phyloP scores from a whole-genome alignment of 2,329 filamentous ascomycete species.

The Xylariaceae sp. region DNA sequence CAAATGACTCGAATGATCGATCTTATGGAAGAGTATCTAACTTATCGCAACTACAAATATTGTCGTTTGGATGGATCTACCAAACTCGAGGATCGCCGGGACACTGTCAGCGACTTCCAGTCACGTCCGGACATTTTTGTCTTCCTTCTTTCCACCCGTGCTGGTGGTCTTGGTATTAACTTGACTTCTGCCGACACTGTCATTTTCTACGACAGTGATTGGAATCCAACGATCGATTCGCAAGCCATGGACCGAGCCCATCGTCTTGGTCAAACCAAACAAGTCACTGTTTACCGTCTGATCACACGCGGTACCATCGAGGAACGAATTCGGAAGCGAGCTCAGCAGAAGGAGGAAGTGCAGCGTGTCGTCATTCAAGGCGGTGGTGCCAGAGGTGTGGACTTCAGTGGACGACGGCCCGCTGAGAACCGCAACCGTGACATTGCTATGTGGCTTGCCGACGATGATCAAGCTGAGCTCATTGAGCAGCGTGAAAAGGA shows the following conservation, averaged over 20 bases:
- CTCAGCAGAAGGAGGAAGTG: conserved; percentile 96
- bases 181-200: conserved; percentile 94
- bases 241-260: conserved; percentile 99
- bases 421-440: conserved; percentile 94
- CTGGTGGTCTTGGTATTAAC: conserved; percentile 97
- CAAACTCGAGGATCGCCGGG: conserved; percentile 92
- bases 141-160: conserved; percentile 91
- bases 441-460: conserved; percentile 97
- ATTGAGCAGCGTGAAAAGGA: conserved; percentile 93
- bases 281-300: conserved; percentile 95
- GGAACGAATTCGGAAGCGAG: conserved; percentile 94
- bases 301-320: conserved; percentile 97
- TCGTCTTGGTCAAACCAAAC: conserved; percentile 90
- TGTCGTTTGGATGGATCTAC: conserved; percentile 94
- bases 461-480: conserved; percentile 91
- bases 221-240: conserved; percentile 98
- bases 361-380: conserved; percentile 95
- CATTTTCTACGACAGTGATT: conserved; percentile 99
- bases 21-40: conserved; percentile 97
- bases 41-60: conserved; percentile 98
- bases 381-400: conserved; percentile 79
- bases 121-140: conserved; percentile 92
- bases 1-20: conserved; percentile 99
- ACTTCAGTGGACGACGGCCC: conserved; percentile 88
- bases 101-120: conserved; percentile 96